phyloP scores from a whole-genome alignment of 2,329 filamentous ascomycete species.

The Pseudogymnoascus sp. region DNA sequence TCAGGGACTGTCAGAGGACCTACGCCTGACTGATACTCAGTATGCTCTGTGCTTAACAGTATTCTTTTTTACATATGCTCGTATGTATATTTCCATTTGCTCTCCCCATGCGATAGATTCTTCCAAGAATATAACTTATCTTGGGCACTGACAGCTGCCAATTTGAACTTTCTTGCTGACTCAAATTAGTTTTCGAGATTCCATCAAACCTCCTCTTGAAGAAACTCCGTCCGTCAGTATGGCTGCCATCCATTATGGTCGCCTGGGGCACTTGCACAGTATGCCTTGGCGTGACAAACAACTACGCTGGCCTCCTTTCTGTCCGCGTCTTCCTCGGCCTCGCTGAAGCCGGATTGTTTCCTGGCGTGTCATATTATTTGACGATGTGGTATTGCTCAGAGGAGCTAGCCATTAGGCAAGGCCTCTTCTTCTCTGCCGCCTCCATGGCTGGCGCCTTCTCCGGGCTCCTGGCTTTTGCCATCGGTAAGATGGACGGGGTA shows the following conservation, averaged over 20 bases:
- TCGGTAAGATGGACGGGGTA: slow-evolving; percentile 40
- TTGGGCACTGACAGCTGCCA: neutral
- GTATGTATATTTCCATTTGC: neutral
- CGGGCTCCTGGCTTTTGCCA: slow-evolving; percentile 38
- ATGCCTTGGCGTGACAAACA: slow-evolving; percentile 59
- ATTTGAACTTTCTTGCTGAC: neutral
- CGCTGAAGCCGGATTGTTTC: slow-evolving; percentile 25
- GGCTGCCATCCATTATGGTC: slow-evolving; percentile 56
- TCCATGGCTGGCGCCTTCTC: slow-evolving; percentile 38
- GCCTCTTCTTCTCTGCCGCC: slow-evolving; percentile 32
- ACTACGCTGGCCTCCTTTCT: slow-evolving; percentile 53
- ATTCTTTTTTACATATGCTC: slow-evolving; percentile 44
- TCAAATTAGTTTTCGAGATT: slow-evolving; percentile 17
- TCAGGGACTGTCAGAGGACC: slow-evolving; percentile 13
- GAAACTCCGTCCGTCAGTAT: slow-evolving; percentile 42
- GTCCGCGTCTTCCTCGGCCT: slow-evolving; percentile 24
- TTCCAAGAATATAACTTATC: neutral
- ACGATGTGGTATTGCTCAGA: slow-evolving; percentile 51
- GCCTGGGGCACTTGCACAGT: slow-evolving; percentile 64
- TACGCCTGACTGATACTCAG: slow-evolving; percentile 13
- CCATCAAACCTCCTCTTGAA: slow-evolving; percentile 34
- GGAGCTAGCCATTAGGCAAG: slow-evolving; percentile 43
- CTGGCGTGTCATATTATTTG: slow-evolving; percentile 37
- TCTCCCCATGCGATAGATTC: neutral
- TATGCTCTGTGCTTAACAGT: slow-evolving; percentile 36